Conservation (phyloP, 768 basidiomycete genomes). For the Mycena belliarum region DNA sequence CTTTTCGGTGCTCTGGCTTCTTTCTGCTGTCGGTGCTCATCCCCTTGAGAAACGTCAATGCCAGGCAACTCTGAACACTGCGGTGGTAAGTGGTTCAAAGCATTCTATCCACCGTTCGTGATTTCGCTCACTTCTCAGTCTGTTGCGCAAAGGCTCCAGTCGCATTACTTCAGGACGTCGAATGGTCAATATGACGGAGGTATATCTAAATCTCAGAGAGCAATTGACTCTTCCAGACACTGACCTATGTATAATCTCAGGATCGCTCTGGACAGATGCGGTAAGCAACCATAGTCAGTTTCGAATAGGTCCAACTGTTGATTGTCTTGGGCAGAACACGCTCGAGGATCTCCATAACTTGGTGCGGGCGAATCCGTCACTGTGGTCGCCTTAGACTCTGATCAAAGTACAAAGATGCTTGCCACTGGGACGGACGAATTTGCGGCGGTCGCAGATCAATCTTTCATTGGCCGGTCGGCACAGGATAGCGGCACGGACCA, state of each 20-base stretch:
- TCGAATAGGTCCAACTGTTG: not conserved
- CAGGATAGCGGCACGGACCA: constrained; percentile 36
- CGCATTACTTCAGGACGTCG: constrained; percentile 41
- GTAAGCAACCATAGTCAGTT: constrained; percentile 30
- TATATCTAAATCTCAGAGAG: constrained; percentile 15
- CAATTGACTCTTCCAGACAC: not conserved
- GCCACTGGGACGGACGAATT: constrained; percentile 45
- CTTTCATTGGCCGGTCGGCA: constrained; percentile 47
- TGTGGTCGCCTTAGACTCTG: not conserved
- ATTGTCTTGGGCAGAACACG: constrained; percentile 41
- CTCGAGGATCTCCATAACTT: constrained; percentile 59
- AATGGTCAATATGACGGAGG: constrained; percentile 50
- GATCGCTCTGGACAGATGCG: constrained; percentile 54
- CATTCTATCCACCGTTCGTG: not conserved
- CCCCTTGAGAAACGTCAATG: constrained; percentile 23
- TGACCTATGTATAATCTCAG: not conserved
- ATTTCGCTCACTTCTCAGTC: too few relatives aligned
- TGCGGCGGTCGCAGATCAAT: constrained; percentile 40
- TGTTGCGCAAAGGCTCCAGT: constrained; percentile 37
- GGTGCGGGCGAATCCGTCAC: not conserved
- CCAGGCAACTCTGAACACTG: constrained; percentile 16
- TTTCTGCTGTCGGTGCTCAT: constrained; percentile 4
- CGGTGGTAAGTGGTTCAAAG: constrained; percentile 6
- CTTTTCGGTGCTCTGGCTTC: constrained; percentile 2
- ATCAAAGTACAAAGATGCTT: constrained; percentile 38